Base-by-base conservation (phyloP, 1,284 basidiomycete species). In the Hemileia vastatrix region DNA sequence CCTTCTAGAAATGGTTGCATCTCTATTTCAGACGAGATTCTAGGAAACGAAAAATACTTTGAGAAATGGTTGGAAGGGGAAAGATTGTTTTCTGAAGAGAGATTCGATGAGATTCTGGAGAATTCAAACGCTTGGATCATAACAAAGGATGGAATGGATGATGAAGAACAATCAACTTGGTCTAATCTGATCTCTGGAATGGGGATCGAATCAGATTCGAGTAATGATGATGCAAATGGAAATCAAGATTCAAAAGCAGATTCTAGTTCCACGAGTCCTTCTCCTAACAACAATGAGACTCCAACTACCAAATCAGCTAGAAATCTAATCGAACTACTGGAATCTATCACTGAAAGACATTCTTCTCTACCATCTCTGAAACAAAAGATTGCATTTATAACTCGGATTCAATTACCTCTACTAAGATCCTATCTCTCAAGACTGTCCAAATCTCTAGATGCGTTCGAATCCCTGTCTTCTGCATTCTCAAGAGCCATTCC, bases 401-500 rank as follows among this genome's bases (percentile, higher is more conserved):
- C 86, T 44, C 79, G 81, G 6, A 83, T 95, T 8, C 94, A 98
- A 77, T 78, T 95, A 1, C 91, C 92, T 0, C 77, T 96, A 2
- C 78, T 97, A 5, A 82, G 86, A 57, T 78, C 82, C 1, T 97
- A 95, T 73, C 82, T 84, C 63, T 77, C 80, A 6, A 84, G 92
- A 13, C 85, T 98, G 71, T 81, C 83, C 0, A 83, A 86, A 3
- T 90, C 90, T 2, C 78, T 97, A 8, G 91, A 96, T 69, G 92
- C 92, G 0, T 96, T 96, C 70, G 94, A 97, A 76, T 86, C 85
- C 0, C 79, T 95, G 2, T 89, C 90, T 1, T 89, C 87, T 18
- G 83, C 86, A 0, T 85, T 98, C 68, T 83, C 92, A 31, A 85
- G 91, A 3, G 87, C 87, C 2, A 90, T 97, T 4, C 92, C 94